phyloP scores from a whole-genome alignment of 441 rosid species.

The Kokia cookei region DNA sequence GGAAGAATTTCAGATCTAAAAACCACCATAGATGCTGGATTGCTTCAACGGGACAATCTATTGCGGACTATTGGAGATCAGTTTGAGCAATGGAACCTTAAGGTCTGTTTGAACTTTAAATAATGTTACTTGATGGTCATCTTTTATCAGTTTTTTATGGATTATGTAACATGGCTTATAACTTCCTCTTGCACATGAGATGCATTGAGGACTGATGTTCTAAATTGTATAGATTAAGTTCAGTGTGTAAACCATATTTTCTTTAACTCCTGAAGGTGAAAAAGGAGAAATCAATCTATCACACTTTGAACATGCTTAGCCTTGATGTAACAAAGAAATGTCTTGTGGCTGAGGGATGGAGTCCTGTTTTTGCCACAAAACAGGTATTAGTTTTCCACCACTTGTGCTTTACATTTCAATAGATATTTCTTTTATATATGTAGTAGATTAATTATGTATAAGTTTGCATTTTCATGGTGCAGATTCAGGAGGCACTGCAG shows the following conservation, averaged over 20 bases:
- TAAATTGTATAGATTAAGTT: not conserved
- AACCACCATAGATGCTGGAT: conserved; percentile 66
- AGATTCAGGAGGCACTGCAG: conserved; percentile 69
- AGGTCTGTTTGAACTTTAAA: conserved; percentile 39
- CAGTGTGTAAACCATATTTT: not conserved
- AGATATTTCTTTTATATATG: not conserved
- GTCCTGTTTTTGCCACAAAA: conserved; percentile 62
- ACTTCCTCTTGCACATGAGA: not conserved
- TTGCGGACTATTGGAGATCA: conserved; percentile 62
- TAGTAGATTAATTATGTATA: not conserved
- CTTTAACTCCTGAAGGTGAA: conserved; percentile 45
- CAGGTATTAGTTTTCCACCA: conserved; percentile 37
- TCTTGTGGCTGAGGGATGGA: conserved; percentile 81
- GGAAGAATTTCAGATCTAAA: conserved; percentile 69
- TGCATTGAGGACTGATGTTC: conserved; percentile 1
- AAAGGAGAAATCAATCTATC: conserved; percentile 71
- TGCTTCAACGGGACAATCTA: conserved; percentile 50
- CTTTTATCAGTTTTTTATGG: not conserved
- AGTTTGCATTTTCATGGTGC: conserved; percentile 24
- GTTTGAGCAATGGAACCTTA: conserved; percentile 67
- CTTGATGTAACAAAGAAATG: conserved; percentile 78
- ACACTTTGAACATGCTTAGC: conserved; percentile 72
- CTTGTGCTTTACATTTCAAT: not conserved
- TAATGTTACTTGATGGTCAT: conserved; percentile 6
- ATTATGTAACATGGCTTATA: not conserved